Conservation (phyloP, 208 protist genomes). For the Trypanosoma vivax region DNA sequence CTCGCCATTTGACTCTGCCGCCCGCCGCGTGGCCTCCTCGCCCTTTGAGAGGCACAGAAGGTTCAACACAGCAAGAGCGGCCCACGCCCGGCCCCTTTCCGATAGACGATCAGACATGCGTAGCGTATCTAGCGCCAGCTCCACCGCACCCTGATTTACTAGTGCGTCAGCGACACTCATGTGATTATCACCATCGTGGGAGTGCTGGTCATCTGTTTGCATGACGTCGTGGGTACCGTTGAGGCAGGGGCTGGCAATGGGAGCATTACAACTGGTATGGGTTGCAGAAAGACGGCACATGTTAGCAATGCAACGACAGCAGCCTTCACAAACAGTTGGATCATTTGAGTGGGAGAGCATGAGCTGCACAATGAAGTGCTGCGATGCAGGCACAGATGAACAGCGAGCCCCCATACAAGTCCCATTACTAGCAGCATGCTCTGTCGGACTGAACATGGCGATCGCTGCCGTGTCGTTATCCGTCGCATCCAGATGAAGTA, state of each 20-base stretch:
- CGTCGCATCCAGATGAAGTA: conserved; percentile 52
- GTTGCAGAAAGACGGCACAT: conserved; percentile 41
- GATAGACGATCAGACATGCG: conserved; percentile 32
- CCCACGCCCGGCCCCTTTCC: conserved; percentile 44
- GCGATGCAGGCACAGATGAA: not conserved
- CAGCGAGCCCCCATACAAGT: not conserved
- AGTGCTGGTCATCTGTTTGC: not conserved
- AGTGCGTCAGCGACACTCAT: conserved; percentile 34
- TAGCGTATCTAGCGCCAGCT: conserved; percentile 57
- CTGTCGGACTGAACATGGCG: conserved; percentile 8
- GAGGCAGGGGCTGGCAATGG: too few species aligned
- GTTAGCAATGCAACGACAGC: conserved; percentile 81
- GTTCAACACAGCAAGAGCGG: conserved; percentile 57
- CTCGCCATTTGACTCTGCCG: conserved; percentile 33
- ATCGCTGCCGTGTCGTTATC: conserved; percentile 51
- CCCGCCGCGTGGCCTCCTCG: conserved; percentile 26
- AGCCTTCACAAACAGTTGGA: conserved; percentile 45
- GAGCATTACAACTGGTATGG: not conserved
- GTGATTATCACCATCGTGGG: not conserved
- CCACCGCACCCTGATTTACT: conserved; percentile 54
- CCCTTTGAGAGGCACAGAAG: conserved; percentile 56
- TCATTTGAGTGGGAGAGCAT: conserved; percentile 49
- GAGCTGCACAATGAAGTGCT: conserved; percentile 45
- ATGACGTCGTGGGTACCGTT: too few species aligned
- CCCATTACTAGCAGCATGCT: not conserved